Percentiles rank a stretch among this genome's conserved stretches.
phyloP scores from a whole-genome alignment of 2,329 filamentous ascomycete genomes.

The Aspergillus caelatus region DNA sequence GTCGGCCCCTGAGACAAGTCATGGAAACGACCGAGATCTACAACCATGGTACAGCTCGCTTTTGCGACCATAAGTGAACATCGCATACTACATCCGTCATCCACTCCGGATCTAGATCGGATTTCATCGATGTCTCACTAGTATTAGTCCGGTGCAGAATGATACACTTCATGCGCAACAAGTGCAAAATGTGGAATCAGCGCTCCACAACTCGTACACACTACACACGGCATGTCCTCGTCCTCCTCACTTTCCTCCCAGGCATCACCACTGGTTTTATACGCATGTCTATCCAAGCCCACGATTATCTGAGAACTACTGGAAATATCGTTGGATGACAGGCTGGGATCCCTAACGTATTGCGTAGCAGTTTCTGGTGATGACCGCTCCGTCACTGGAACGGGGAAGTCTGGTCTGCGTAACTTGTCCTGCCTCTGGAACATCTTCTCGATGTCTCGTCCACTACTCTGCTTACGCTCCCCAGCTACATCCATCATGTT shows the following conservation, averaged over 20 bases:
- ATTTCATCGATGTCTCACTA: not conserved
- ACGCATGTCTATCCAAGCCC: not conserved
- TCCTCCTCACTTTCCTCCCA: constrained; percentile 41
- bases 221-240: constrained; percentile 31
- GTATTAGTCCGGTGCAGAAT: constrained; percentile 34
- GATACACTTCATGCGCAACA: constrained; percentile 53
- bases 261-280: constrained; percentile 23
- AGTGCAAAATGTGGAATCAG: constrained; percentile 54
- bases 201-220: constrained; percentile 49
- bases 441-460: constrained; percentile 80
- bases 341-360: not conserved
- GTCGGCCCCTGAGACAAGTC: not conserved
- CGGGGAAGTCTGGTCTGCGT: constrained; percentile 61
- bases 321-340: not conserved
- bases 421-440: constrained; percentile 74
- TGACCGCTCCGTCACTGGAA: constrained; percentile 4
- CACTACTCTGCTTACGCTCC: constrained; percentile 57
- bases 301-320: not conserved
- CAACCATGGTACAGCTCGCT: not conserved
- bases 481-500: constrained; percentile 71
- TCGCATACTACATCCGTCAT: too few species aligned
- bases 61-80: not conserved
- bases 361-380: not conserved
- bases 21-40: not conserved
- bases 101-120: not conserved